Base-by-base conservation (phyloP, 2,329 filamentous ascomycete genomes). In the Lachnellula hyalina region DNA sequence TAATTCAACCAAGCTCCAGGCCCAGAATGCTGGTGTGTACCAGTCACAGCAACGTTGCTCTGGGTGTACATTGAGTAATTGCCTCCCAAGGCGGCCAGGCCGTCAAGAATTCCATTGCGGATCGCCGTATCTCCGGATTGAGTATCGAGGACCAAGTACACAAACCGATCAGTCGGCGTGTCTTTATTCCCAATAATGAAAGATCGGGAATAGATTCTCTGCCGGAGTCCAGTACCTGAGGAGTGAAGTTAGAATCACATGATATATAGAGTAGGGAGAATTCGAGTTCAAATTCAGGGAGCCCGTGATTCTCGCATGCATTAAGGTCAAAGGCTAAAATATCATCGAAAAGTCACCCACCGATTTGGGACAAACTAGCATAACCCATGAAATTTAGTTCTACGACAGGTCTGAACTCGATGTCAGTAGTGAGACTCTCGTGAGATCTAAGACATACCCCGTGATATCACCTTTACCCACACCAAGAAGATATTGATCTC, bases 1-100 rank as follows among this genome's bases (percentile, higher is more conserved):
- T 96, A 96, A 72, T 96, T 97, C 68, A 94, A 77, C 89, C 90
- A 96, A 5, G 87, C 93, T 2, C 89, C 93, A 0, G 93, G 92
- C 0, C 92, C 92, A 32, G 91, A 86, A 72, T 96, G 93, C 25
- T 88, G 91, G 70, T 97, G 93, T 0, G 93, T 96, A 53, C 91
- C 93, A 0, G 90, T 96, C 19, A 97, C 80, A 32, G 93, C 93
- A 28, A 96, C 73, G 65, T 96, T 96, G 66, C 87, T 80, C 65
- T 87, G 81, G 36, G 78, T 82, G 70, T 96, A 97, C 46, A 86
- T 73, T 1, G 81, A 75, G 68, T 94, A 96, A 2, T 85, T 84
- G 14, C 76, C 70, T 0, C 92, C 93, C 5, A 96, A 74, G 0
- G 74, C 76, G 35, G 78, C 75, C 7, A 96, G 76, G 1, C 83